phyloP scores from a whole-genome alignment of 345 rosid species.

The Erysimum cheiranthoides region DNA sequence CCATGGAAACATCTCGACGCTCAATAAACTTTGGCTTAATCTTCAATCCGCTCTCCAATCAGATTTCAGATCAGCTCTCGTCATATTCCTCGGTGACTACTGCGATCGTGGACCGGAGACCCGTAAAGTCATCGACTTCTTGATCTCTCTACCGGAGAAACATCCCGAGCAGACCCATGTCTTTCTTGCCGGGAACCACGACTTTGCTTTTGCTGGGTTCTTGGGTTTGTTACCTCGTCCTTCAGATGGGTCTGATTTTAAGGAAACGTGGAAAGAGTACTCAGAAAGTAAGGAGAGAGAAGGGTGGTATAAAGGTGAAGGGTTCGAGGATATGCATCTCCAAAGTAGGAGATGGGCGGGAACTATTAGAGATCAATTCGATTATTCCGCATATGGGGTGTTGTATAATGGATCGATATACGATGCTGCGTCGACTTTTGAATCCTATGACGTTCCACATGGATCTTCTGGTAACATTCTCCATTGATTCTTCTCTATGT shows the following conservation, averaged over 20 bases:
- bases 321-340: conserved; percentile 71
- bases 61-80: conserved; percentile 62
- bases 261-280: conserved; percentile 71
- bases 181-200: conserved; percentile 77
- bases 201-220: conserved; percentile 76
- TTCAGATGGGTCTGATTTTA: conserved; percentile 51
- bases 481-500: not conserved
- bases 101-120: conserved; percentile 89
- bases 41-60: conserved; percentile 55
- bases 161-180: conserved; percentile 69
- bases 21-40: conserved; percentile 72
- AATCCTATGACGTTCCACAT: conserved; percentile 77
- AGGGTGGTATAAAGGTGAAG: conserved; percentile 77
- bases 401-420: conserved; percentile 70
- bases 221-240: conserved; percentile 61
- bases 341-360: conserved; percentile 88
- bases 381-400: conserved; percentile 56
- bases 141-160: conserved; percentile 53
- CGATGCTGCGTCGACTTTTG: conserved; percentile 78
- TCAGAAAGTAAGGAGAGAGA: conserved; percentile 64
- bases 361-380: conserved; percentile 49
- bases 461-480: conserved; percentile 67
- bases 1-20: conserved; percentile 72
- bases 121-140: conserved; percentile 65
- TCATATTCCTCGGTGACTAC: conserved; percentile 89